Base-by-base conservation (phyloP, 106 monocot genomes). In the Chionographis japonica region DNA sequence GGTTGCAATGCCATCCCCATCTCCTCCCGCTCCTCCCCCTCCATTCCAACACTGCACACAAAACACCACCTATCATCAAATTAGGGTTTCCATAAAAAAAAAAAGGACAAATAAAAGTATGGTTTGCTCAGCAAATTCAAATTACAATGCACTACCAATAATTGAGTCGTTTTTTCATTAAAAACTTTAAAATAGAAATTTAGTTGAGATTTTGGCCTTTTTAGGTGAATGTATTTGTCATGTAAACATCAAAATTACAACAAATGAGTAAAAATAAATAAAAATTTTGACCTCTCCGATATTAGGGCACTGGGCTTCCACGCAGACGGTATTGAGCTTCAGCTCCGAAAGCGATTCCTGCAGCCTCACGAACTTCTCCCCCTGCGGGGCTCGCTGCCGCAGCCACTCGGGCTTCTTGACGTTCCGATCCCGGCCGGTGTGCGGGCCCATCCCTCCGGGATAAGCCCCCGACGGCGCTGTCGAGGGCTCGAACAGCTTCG, bases 231-330 rank as follows among this genome's bases (percentile, higher is more conserved):
- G n/a, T n/a, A n/a, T n/a, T n/a, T n/a, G n/a, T n/a, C n/a, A 27
- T 27, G 27, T 27, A 27, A 16, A 5, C 2, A 16, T 3, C 13
- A 43, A 62, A 41, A 4, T 40, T 3, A 8, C 2, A 52, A 70
- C 51, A 62, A 65, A 40, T 37, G 7, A 39, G 54, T 39, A n/a
- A 3, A 63, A 56, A 49, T 8, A n/a, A 40, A 4, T 36, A 39
- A 4, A 4, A 55, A 68, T 13, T 46, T 56, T 11, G 15, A 46
- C 97, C 97, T 92, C 89, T 4, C 97, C 97, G 43, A 97, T 97
- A 73, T 97, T 97, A 46, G 97, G 97, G 78, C 97, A 92, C 74
- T 90, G 97, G 13, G 97, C 97, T 68, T 97, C 92, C 40, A 89
- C 87, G 72, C 97, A 92, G 38, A 97, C 97, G 5, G 97, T 92